phyloP scores from a whole-genome alignment of 2,329 filamentous ascomycete species.

The Eutypella sp. region DNA sequence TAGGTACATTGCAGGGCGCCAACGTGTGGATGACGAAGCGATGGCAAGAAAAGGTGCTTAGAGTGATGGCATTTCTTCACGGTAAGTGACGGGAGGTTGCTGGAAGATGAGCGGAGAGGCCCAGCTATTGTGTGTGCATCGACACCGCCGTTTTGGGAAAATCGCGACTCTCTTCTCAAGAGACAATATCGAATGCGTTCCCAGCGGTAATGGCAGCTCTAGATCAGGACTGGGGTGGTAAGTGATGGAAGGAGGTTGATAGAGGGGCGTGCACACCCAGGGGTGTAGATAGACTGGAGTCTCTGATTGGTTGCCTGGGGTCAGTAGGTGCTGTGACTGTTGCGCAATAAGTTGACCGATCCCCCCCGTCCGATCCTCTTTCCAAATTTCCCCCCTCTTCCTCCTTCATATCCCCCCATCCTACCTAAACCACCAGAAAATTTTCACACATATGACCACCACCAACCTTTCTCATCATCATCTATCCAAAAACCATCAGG shows the following conservation, averaged over 20 bases:
- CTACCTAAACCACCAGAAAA: slow-evolving; percentile 13
- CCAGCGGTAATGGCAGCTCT: not conserved
- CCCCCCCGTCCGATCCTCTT: slow-evolving; percentile 14
- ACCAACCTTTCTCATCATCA: slow-evolving; percentile 13
- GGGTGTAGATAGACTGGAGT: not conserved
- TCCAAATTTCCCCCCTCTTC: slow-evolving; percentile 9
- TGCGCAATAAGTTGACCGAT: slow-evolving; percentile 22
- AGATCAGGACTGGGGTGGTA: not conserved
- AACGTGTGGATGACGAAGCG: no score
- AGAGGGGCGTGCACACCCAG: not conserved
- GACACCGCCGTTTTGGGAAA: no score
- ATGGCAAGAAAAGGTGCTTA: no score
- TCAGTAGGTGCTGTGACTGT: slow-evolving; percentile 5
- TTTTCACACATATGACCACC: slow-evolving; percentile 7
- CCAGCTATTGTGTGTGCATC: no score
- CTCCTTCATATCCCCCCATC: slow-evolving; percentile 5
- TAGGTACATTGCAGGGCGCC: no score
- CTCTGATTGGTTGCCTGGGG: not conserved
- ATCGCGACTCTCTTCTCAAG: no score
- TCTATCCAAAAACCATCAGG: slow-evolving; percentile 1
- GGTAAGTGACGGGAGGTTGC: no score
- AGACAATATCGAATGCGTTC: no score
- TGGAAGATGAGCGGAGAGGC: no score
- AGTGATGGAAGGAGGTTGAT: not conserved
- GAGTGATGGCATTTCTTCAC: no score